phyloP scores from a whole-genome alignment of 306 rosid species.

The Dalbergia cultrata region DNA sequence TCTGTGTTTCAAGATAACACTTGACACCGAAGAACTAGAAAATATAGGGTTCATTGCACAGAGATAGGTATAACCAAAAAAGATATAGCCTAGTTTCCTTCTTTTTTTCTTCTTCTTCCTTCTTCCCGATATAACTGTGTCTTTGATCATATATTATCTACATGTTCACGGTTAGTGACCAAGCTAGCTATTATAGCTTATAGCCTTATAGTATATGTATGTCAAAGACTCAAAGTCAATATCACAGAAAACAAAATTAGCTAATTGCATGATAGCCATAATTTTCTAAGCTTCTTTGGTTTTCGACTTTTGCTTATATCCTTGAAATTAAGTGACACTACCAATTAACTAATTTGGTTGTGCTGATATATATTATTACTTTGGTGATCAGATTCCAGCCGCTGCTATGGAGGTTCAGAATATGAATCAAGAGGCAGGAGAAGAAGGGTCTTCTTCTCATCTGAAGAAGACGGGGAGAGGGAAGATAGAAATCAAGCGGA shows the following conservation, averaged over 20 bases:
- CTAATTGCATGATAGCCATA: too few relatives aligned
- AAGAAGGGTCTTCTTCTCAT: neutral
- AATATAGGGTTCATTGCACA: constrained; percentile 20
- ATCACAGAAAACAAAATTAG: too few relatives aligned
- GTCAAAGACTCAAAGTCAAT: too few relatives aligned
- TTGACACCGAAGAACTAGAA: constrained; percentile 8
- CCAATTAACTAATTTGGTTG: too few relatives aligned
- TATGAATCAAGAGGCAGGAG: neutral
- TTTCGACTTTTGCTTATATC: neutral
- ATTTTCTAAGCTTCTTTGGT: neutral
- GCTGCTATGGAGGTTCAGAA: neutral
- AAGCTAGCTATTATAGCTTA: too few relatives aligned
- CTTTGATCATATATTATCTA: constrained; percentile 10
- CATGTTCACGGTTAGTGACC: neutral
- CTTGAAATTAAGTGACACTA: too few relatives aligned
- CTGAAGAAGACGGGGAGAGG: constrained; percentile 65
- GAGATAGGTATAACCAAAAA: neutral
- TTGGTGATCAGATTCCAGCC: neutral
- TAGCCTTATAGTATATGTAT: too few relatives aligned
- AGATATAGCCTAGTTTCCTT: neutral
- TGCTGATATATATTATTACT: too few relatives aligned
- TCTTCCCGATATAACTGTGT: too few relatives aligned
- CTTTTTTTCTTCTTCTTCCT: neutral
- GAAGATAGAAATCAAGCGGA: constrained; percentile 80
- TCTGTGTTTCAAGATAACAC: constrained; percentile 23